Evolutionary conservation across 768 basidiomycete genomes (phyloP).

Genomic region (Exsudoporus frostii): DNA sequence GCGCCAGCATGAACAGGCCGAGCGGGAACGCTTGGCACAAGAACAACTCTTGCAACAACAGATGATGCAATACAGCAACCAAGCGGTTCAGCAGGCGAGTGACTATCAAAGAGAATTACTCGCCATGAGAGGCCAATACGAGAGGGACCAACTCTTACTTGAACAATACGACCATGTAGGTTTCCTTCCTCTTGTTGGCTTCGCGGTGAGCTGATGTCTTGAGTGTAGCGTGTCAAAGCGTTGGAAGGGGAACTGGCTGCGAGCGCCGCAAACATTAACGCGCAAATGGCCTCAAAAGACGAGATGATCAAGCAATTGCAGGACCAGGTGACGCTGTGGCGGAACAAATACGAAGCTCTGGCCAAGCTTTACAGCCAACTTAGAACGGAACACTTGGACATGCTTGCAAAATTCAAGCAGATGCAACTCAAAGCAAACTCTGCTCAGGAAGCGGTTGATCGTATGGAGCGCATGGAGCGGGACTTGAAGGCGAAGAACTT

Average conservation of each 20-base stretch:
- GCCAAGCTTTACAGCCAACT: slow-evolving; percentile 99
- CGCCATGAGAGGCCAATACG: slow-evolving; percentile 94
- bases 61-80: slow-evolving; percentile 75
- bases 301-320: slow-evolving; percentile 94
- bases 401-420: slow-evolving; percentile 95
- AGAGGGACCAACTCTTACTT: slow-evolving; percentile 94
- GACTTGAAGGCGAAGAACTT: slow-evolving; percentile 98
- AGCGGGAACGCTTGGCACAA: slow-evolving; percentile 84
- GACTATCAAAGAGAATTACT: slow-evolving; percentile 90
- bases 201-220: slow-evolving; percentile 5
- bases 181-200: background rate
- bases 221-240: slow-evolving; percentile 83
- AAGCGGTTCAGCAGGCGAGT: slow-evolving; percentile 67
- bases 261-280: slow-evolving; percentile 70
- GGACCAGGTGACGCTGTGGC: slow-evolving; percentile 95
- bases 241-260: slow-evolving; percentile 85
- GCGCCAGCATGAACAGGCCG: slow-evolving; percentile 82
- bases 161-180: slow-evolving; percentile 93
- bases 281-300: slow-evolving; percentile 89
- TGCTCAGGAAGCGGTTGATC: slow-evolving; percentile 95
- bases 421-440: slow-evolving; percentile 98
- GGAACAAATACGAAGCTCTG: slow-evolving; percentile 97
- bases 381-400: slow-evolving; percentile 94
- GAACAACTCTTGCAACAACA: slow-evolving; percentile 85
- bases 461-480: slow-evolving; percentile 98